phyloP scores from a whole-genome alignment of 179 eudicot species.

The Beta macrorhiza region DNA sequence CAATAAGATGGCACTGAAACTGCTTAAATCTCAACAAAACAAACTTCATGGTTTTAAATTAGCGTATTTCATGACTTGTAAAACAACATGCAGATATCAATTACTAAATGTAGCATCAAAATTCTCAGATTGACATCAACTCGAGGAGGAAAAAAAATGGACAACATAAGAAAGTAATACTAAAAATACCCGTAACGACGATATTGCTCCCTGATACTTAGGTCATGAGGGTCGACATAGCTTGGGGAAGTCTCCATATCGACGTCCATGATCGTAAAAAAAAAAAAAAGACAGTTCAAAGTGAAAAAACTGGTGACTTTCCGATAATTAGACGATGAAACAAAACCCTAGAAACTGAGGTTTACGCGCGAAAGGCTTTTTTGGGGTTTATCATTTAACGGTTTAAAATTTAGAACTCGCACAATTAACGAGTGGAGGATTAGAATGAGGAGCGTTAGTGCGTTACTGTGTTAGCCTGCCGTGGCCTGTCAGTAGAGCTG shows the following conservation, averaged over 20 bases:
- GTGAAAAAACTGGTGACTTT: not conserved
- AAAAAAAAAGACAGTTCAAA: no score
- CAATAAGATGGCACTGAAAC: not conserved
- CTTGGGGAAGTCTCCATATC: slow-evolving; percentile 75
- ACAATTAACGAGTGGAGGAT: no score
- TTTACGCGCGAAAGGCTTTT: slow-evolving; percentile 13
- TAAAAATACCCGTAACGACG: slow-evolving; percentile 69
- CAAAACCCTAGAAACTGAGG: slow-evolving; percentile 21
- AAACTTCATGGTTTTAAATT: not conserved
- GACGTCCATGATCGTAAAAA: slow-evolving; percentile 41
- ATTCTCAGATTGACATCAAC: not conserved
- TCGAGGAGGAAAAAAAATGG: not conserved
- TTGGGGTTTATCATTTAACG: not conserved
- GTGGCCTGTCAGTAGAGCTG: no score
- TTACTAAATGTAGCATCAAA: not conserved
- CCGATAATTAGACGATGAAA: not conserved
- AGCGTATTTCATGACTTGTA: not conserved
- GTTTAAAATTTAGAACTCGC: not conserved
- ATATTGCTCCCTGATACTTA: slow-evolving; percentile 57
- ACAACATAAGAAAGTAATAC: not conserved
- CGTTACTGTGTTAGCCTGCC: no score
- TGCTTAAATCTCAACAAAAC: not conserved
- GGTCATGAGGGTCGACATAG: slow-evolving; percentile 61
- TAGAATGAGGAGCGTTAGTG: no score
- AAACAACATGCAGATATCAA: not conserved